These are phyloP conservation scores for Ramaria rubella DNA, from an alignment of 768 basidiomycete genomes.

Conservation along the genomic window DNA sequence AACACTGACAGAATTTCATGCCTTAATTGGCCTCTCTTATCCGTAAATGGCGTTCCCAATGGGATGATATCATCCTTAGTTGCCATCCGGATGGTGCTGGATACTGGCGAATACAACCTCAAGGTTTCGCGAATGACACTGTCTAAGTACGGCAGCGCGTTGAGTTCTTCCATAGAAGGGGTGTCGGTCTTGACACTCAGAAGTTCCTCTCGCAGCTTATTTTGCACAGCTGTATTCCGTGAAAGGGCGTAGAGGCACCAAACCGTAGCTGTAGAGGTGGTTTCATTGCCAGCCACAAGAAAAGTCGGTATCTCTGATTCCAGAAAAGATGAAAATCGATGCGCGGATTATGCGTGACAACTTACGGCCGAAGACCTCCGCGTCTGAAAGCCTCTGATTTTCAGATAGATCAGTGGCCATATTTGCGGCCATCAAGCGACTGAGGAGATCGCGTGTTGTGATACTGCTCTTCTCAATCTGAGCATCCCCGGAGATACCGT, in stretches of 20 bases:
- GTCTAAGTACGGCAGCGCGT: slow-evolving; percentile 65
- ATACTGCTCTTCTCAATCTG: slow-evolving; percentile 14
- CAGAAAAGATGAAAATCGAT: not conserved
- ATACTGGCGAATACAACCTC: slow-evolving; percentile 48
- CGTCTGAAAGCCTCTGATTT: slow-evolving; percentile 49
- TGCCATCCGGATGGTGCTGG: slow-evolving; percentile 36
- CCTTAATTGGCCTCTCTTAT: slow-evolving; percentile 35
- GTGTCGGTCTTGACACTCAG: slow-evolving; percentile 43
- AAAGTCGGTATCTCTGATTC: slow-evolving; percentile 53
- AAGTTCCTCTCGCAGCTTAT: slow-evolving; percentile 53
- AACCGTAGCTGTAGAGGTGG: slow-evolving; percentile 39
- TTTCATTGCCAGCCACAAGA: slow-evolving; percentile 54
- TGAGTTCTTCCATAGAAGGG: slow-evolving; percentile 65
- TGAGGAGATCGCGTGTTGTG: slow-evolving; percentile 48
- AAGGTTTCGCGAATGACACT: slow-evolving; percentile 54
- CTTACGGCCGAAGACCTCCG: slow-evolving; percentile 54
- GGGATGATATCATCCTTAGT: slow-evolving; percentile 50
- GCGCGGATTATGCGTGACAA: slow-evolving; percentile 1
- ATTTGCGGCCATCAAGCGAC: slow-evolving; percentile 57
- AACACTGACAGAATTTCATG: slow-evolving; percentile 32
- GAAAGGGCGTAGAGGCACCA: slow-evolving; percentile 59
- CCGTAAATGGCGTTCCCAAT: slow-evolving; percentile 38
- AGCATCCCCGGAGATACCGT: slow-evolving; percentile 10
- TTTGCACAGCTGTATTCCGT: slow-evolving; percentile 42
- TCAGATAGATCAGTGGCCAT: slow-evolving; percentile 53